phyloP scores from a whole-genome alignment of 306 rosid genomes.

The Dalbergia oliveri region DNA sequence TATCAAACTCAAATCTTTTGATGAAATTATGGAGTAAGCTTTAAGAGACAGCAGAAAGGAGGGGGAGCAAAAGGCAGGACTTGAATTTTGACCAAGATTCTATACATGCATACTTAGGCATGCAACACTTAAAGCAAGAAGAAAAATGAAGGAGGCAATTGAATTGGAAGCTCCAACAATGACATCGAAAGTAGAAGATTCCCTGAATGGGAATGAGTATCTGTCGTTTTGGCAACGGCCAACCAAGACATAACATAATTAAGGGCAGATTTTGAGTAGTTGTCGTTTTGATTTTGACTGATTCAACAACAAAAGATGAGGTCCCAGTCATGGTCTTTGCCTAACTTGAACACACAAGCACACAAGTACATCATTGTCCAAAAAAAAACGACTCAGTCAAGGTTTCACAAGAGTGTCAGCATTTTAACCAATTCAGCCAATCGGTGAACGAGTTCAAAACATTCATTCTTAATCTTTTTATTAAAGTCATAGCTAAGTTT shows the following conservation, averaged over 20 bases:
- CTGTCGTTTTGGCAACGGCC: slow-evolving; percentile 55
- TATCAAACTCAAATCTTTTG: slow-evolving; percentile 2
- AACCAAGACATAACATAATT: slow-evolving; percentile 31
- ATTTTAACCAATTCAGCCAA: slow-evolving; percentile 35
- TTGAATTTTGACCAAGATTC: slow-evolving; percentile 55
- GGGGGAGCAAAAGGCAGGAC: slow-evolving; percentile 41
- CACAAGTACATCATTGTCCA: slow-evolving; percentile 43
- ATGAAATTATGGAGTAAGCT: slow-evolving; percentile 33
- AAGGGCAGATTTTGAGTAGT: slow-evolving; percentile 37
- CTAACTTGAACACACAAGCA: slow-evolving; percentile 45
- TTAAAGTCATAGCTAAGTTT: slow-evolving; percentile 32
- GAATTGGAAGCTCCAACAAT: slow-evolving; percentile 39
- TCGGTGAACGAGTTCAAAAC: slow-evolving; percentile 15
- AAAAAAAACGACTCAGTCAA: slow-evolving; percentile 43
- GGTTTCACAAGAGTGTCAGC: slow-evolving; percentile 19
- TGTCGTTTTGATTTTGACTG: slow-evolving; percentile 58
- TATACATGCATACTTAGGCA: slow-evolving; percentile 27
- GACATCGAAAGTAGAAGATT: slow-evolving; percentile 51
- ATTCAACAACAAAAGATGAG: slow-evolving; percentile 41
- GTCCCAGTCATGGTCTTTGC: slow-evolving; percentile 55
- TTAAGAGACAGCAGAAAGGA: slow-evolving; percentile 46
- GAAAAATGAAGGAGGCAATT: slow-evolving; percentile 11
- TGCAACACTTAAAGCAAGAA: slow-evolving; percentile 44
- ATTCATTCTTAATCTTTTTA: slow-evolving; percentile 41
- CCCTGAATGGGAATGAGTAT: slow-evolving; percentile 40